Percentiles rank a stretch among this genome's conserved stretches.
phyloP scores from a whole-genome alignment of 768 basidiomycete species.

The Pleurotus tuber-regium region DNA sequence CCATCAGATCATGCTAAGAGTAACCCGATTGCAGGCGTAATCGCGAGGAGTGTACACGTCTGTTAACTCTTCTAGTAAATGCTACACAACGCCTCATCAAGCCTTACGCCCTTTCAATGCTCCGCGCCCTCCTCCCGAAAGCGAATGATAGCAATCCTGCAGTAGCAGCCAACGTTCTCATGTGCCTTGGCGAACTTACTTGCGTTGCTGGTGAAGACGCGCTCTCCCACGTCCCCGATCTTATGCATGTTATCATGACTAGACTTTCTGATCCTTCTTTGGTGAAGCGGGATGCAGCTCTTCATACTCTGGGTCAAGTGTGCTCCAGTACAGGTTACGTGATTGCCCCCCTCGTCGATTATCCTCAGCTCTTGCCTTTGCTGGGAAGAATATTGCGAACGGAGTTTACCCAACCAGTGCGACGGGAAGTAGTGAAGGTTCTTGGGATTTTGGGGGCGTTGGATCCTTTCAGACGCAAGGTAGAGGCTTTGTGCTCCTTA shows the following conservation, averaged over 20 bases:
- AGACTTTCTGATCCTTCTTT: constrained; percentile 88
- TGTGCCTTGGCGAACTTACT: constrained; percentile 92
- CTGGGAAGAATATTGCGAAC: constrained; percentile 83
- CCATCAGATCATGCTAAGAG: background rate
- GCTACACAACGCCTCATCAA: constrained; percentile 94
- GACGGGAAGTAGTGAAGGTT: constrained; percentile 91
- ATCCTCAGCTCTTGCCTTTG: constrained; percentile 86
- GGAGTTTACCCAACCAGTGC: constrained; percentile 66
- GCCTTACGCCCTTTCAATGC: constrained; percentile 91
- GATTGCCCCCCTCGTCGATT: constrained; percentile 84
- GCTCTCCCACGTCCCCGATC: constrained; percentile 72
- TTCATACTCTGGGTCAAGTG: constrained; percentile 92
- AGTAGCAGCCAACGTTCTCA: constrained; percentile 89
- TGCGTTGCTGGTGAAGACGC: constrained; percentile 94
- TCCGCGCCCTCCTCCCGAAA: constrained; percentile 88
- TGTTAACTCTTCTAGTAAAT: constrained; percentile 85
- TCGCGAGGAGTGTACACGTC: constrained; percentile 88
- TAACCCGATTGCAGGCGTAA: constrained; percentile 51
- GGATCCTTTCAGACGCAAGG: constrained; percentile 95
- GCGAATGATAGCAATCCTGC: constrained; percentile 82
- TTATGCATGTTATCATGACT: constrained; percentile 88
- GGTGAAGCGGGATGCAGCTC: constrained; percentile 88
- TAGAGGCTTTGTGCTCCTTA: constrained; percentile 22
- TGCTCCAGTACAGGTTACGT: constrained; percentile 96
- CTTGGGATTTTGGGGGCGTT: constrained; percentile 94